Conservation (phyloP, 2,329 filamentous ascomycete genomes). For the Fusarium liriodendri region DNA sequence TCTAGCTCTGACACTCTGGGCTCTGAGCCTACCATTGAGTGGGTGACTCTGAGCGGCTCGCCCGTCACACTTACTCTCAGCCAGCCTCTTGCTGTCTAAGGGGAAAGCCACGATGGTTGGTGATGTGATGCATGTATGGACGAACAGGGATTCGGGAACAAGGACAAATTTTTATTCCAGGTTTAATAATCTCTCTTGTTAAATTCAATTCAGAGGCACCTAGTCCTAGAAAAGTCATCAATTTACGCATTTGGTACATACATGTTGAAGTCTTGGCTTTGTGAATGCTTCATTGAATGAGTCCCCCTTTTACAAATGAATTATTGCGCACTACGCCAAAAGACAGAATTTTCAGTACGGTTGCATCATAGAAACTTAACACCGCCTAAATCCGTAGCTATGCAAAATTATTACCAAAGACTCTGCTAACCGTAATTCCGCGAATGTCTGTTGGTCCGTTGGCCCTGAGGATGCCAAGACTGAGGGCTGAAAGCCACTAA, state of each 20-base stretch:
- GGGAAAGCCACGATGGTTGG: neutral
- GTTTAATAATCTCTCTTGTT: neutral
- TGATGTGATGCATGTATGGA: neutral
- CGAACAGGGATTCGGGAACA: neutral
- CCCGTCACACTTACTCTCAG: constrained; percentile 10
- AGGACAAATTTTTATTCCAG: neutral
- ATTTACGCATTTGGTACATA: neutral
- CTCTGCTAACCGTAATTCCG: neutral
- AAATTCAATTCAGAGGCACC: neutral
- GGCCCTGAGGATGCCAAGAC: neutral
- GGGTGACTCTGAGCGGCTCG: constrained; percentile 24
- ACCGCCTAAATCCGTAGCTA: neutral
- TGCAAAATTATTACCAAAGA: neutral
- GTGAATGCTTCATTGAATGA: neutral
- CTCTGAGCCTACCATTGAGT: constrained; percentile 29
- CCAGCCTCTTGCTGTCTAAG: neutral
- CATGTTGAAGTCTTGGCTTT: neutral
- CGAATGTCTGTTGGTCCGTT: neutral
- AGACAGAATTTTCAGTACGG: neutral
- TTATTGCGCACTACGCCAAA: neutral
- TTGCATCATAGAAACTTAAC: neutral
- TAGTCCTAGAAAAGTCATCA: neutral
- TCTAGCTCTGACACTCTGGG: constrained; percentile 13
- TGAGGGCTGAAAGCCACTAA: neutral
- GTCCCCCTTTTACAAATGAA: neutral